These are phyloP conservation scores for Podosphaera fusca DNA, from an alignment of 2,329 filamentous ascomycete genomes.

Conservation along the genomic window DNA sequence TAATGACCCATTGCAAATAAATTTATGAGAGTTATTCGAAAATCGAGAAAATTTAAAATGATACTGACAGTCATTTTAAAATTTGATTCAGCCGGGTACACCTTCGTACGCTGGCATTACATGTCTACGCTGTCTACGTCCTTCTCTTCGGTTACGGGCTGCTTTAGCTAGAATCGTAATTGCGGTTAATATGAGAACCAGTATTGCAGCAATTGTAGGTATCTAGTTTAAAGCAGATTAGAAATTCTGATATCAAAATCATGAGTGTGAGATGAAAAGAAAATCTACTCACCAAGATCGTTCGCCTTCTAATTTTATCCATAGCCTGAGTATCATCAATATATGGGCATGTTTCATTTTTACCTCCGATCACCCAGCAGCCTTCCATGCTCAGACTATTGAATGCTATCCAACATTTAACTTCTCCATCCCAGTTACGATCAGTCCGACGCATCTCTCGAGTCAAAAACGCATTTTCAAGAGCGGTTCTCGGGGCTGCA, in stretches of 20 bases:
- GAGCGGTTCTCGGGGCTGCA: conserved; percentile 31
- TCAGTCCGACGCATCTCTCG: conserved; percentile 11
- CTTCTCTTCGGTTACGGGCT: conserved; percentile 33
- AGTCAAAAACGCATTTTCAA: conserved; percentile 37
- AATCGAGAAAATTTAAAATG: too few relatives aligned
- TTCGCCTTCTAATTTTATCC: conserved; percentile 20
- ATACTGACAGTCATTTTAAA: too few relatives aligned
- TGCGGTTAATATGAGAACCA: conserved; percentile 35
- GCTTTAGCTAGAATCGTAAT: conserved; percentile 41
- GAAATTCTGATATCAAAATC: not conserved
- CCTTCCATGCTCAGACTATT: conserved; percentile 31
- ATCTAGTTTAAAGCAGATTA: conserved; percentile 19
- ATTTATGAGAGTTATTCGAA: too few relatives aligned
- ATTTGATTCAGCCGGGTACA: conserved; percentile 23
- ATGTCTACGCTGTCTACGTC: conserved; percentile 25
- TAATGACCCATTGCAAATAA: too few relatives aligned
- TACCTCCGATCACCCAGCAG: conserved; percentile 37
- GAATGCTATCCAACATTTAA: conserved; percentile 31
- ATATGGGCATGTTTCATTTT: conserved; percentile 36
- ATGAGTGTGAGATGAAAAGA: not conserved
- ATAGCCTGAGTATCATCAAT: conserved; percentile 14
- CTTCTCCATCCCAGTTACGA: conserved; percentile 8
- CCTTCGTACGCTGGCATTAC: conserved; percentile 45
- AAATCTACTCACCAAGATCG: conserved; percentile 18
- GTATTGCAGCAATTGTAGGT: conserved; percentile 35